Conservation (phyloP, 768 basidiomycete species). For the Cystoderma amianthinum region DNA sequence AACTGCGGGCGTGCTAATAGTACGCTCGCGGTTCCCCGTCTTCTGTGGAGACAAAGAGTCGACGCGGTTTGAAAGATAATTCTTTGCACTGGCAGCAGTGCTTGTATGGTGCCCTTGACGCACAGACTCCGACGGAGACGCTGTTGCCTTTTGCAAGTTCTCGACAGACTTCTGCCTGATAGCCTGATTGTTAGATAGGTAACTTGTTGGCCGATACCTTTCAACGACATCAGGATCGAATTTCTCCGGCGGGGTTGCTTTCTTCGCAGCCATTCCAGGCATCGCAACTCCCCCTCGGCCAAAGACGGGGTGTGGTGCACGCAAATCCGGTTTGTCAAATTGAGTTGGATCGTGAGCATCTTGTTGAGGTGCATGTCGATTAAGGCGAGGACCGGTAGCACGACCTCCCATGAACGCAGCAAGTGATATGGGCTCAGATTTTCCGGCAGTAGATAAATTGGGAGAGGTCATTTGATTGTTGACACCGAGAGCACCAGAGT, state of each 20-base stretch:
- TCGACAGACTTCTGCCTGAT: not conserved
- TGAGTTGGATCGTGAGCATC: slow-evolving; percentile 59
- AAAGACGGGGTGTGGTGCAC: slow-evolving; percentile 67
- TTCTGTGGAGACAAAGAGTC: slow-evolving; percentile 26
- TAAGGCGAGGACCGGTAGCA: slow-evolving; percentile 69
- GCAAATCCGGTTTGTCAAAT: slow-evolving; percentile 55
- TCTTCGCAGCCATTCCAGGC: slow-evolving; percentile 52
- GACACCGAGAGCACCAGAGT: not conserved
- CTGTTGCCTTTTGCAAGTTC: not conserved
- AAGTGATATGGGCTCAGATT: slow-evolving; percentile 46
- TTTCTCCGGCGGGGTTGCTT: slow-evolving; percentile 1
- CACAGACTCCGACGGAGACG: slow-evolving; percentile 6
- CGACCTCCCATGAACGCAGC: slow-evolving; percentile 80
- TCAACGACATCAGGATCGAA: slow-evolving; percentile 1
- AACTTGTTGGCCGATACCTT: not conserved
- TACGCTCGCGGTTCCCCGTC: slow-evolving; percentile 38
- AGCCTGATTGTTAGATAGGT: not conserved
- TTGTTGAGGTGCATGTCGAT: slow-evolving; percentile 63
- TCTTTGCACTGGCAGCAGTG: not conserved
- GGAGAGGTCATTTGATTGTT: slow-evolving; percentile 4
- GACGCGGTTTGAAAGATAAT: not conserved
- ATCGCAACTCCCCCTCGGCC: slow-evolving; percentile 70
- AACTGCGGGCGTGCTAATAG: slow-evolving; percentile 37
- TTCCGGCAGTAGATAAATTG: not conserved
- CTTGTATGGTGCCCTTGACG: not conserved